Evolutionary conservation across 805 yeast species (phyloP), one percentile per base, ranked within the genome.

Genomic region (Sungouiella thailandica): DNA sequence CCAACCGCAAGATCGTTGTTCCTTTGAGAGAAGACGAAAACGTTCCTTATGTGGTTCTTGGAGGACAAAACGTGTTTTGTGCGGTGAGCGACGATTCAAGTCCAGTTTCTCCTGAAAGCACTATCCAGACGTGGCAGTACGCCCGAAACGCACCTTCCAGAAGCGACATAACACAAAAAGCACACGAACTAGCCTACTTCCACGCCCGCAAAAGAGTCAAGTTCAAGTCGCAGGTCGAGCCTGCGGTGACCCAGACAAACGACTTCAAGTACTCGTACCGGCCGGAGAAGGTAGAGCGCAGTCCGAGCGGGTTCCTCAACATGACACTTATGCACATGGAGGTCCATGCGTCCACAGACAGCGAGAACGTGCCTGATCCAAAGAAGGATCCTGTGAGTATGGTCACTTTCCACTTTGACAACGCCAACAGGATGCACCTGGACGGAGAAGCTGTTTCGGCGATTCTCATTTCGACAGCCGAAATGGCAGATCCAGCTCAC

Each of bases 241-340:
- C 62, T 3, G 65, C 66, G 2, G 54, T 68, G 0, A 67, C 78
- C 0, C 71, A 62, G 31, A 54, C 63, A 1, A 41, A 57, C 22
- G 60, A 58, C 25, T 64, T 55, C 32, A 64, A 59, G 17, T 66
- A 54, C 41, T 70, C 74, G 28, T 69, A 59, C 29, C 41, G 50
- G 23, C 45, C 59, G 3, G 47, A 46, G 8, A 59, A 53, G 41
- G 62, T 56, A 23, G 52, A 48, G 25, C 55, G 62, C 44, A 57
- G 50, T 35, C 67, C 67, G 4, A 65, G 40, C 20, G 68, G 60
- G 2, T 72, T 63, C 39, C 67, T 65, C 31, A 60, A 70, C 17
- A 49, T 88, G 48, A 67, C 81, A 0, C 65, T 76, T n/a, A 57
- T 88, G 22, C 62, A 72, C 5, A 42, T 86, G 35, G 97, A 90